phyloP scores from a whole-genome alignment of 2,329 filamentous ascomycete species.

The Penicillium fuscoglaucum region DNA sequence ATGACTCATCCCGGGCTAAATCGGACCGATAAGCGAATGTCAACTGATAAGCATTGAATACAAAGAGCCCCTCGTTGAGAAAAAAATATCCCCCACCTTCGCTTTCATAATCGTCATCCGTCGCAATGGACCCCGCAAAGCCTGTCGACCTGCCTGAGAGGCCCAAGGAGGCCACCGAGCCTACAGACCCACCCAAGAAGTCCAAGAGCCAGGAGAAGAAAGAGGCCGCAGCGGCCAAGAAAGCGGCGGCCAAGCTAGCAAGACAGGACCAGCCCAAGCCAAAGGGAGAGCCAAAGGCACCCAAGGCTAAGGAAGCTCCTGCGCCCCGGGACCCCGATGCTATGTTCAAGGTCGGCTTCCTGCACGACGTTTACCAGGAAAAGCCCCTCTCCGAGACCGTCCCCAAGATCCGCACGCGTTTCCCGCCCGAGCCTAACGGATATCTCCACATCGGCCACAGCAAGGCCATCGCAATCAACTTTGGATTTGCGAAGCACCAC shows the following conservation, averaged over 20 bases:
- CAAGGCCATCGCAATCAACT: slow-evolving; percentile 95
- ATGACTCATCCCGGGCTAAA: slow-evolving; percentile 31
- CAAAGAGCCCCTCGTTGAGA: slow-evolving; percentile 21
- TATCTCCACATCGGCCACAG: slow-evolving; percentile 91
- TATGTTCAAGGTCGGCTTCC: slow-evolving; percentile 80
- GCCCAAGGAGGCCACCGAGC: slow-evolving; percentile 21
- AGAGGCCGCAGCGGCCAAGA: slow-evolving; percentile 31
- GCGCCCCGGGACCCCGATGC: slow-evolving; percentile 52
- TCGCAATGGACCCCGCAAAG: slow-evolving; percentile 28
- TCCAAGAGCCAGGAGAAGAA: slow-evolving; percentile 40
- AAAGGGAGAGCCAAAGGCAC: slow-evolving; percentile 25
- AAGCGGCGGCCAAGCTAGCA: slow-evolving; percentile 19
- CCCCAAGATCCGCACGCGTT: slow-evolving; percentile 60
- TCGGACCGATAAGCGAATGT: slow-evolving; percentile 31
- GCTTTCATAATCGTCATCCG: slow-evolving; percentile 7
- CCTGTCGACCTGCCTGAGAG: slow-evolving; percentile 27
- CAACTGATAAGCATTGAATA: slow-evolving; percentile 28
- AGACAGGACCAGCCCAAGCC: slow-evolving; percentile 9
- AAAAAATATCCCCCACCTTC: slow-evolving; percentile 22
- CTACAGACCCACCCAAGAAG: slow-evolving; percentile 47
- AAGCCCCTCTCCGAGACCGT: slow-evolving; percentile 50
- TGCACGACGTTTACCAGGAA: slow-evolving; percentile 70
- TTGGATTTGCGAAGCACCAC: slow-evolving; percentile 85
- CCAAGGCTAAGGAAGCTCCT: slow-evolving; percentile 31
- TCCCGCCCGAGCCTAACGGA: slow-evolving; percentile 87